These are phyloP conservation scores for Melampsora medusae DNA, from an alignment of 1,284 basidiomycete species.

Conservation along the genomic window DNA sequence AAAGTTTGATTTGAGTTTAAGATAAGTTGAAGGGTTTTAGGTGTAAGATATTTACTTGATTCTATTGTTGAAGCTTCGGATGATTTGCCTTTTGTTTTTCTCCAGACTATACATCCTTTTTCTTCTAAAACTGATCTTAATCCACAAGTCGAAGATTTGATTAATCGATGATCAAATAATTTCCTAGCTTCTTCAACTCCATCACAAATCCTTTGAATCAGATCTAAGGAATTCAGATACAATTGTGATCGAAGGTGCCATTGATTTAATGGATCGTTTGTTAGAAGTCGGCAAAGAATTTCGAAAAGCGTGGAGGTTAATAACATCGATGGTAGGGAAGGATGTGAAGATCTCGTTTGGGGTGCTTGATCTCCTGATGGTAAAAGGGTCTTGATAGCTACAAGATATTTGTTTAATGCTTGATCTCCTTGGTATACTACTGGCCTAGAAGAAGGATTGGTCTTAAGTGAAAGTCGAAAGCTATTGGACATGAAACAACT, in stretches of 20 bases:
- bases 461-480: slow-evolving; percentile 20
- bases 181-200: not conserved
- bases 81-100: not conserved
- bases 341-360: not conserved
- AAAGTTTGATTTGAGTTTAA: not conserved
- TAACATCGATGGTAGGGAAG: slow-evolving; percentile 4
- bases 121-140: not conserved
- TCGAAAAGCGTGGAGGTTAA: slow-evolving; percentile 14
- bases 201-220: not conserved
- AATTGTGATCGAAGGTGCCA: slow-evolving; percentile 7
- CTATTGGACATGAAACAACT: slow-evolving; percentile 19
- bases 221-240: not conserved
- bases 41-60: not conserved
- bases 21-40: no score
- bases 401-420: slow-evolving; percentile 21
- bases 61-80: not conserved
- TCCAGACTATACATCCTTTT: not conserved
- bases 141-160: not conserved
- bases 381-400: slow-evolving; percentile 7
- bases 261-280: not conserved
- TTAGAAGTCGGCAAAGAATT: not conserved
- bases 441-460: slow-evolving; percentile 6
- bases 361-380: not conserved
- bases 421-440: slow-evolving; percentile 19
- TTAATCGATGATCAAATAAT: not conserved